These are phyloP conservation scores for Cyberlindnera mycetangii DNA, from an alignment of 805 yeast genomes.

Conservation along the genomic window DNA sequence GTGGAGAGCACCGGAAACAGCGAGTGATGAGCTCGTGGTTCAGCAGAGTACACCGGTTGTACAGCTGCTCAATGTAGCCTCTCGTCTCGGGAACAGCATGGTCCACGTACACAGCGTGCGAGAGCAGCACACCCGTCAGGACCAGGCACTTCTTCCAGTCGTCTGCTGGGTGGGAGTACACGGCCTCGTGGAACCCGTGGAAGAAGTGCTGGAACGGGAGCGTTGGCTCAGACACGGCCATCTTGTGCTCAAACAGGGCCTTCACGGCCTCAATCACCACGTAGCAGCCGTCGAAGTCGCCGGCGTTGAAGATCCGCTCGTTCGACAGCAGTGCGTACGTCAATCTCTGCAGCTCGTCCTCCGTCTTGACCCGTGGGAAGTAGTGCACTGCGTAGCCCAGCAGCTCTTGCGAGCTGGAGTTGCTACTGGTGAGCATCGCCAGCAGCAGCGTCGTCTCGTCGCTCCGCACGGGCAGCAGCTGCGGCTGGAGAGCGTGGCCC, in stretches of 20 bases:
- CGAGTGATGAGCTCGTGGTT: constrained; percentile 29
- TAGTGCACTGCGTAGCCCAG: constrained; percentile 43
- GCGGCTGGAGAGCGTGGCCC: constrained; percentile 33
- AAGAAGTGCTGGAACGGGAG: constrained; percentile 39
- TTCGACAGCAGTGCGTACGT: constrained; percentile 39
- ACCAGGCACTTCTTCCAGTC: constrained; percentile 45
- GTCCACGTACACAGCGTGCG: constrained; percentile 34
- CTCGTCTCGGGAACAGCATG: constrained; percentile 30
- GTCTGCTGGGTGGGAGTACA: constrained; percentile 30
- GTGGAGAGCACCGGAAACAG: constrained; percentile 9
- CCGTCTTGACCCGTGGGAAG: constrained; percentile 43
- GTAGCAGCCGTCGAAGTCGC: constrained; percentile 29
- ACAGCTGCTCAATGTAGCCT: constrained; percentile 38
- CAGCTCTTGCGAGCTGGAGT: constrained; percentile 8
- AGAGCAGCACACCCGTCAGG: constrained; percentile 39
- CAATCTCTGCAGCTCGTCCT: constrained; percentile 38
- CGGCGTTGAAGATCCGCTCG: constrained; percentile 30
- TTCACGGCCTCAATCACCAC: constrained; percentile 46
- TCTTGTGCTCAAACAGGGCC: constrained; percentile 41
- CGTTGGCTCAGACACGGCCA: constrained; percentile 43
- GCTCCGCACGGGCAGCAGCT: constrained; percentile 26
- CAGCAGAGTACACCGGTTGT: constrained; percentile 29
- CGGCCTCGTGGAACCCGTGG: constrained; percentile 32
- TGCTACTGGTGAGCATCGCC: constrained; percentile 14
- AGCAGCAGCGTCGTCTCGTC: constrained; percentile 30